Base-by-base conservation (phyloP, 768 basidiomycete genomes). In the Leccinum disarticulatum region DNA sequence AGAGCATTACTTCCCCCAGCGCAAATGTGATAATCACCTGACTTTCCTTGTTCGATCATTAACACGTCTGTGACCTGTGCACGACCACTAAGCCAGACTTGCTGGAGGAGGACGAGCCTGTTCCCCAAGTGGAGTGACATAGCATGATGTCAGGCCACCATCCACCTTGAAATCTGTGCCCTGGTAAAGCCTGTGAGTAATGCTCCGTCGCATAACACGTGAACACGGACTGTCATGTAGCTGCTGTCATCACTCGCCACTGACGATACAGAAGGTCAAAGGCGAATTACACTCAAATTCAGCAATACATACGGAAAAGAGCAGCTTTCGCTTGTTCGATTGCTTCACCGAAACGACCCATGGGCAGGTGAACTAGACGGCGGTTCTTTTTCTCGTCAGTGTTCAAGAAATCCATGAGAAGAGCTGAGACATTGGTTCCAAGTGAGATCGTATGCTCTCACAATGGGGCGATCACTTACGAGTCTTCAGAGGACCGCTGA, bases 261-360 rank as follows among this genome's bases (percentile, higher is more conserved):
- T 89, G 68, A 27, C 22, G 54, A 31, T 50, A 43, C 33, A 48
- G 49, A 56, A 56, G 31, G 30, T 64, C 17, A 58, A 61, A 54
- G 27, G 57, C 38, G n/a, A 48, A 38, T 59, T 60, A 52, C 46
- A 56, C 36, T 38, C 14, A 56, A 30, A 52, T 41, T 43, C 33
- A 25, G 55, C 46, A n/a, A n/a, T 25, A 87, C 94, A 54, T 71
- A 96, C 95, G 77, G 83, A 98, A 99, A 27, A 98, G 80, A 19
- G 93, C 95, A 30, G 86, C 95, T 69, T 88, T 90, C 7, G 97
- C 97, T 60, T 95, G 82, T 74, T 99, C 97, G 62, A 98, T 81
- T 1, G 95, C 97, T 79, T 98, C 94, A 38, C 96, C 96, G 72
- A 99, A 99, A 61, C 96, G 86, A 61, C 95, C 95, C 93, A 97